Percentiles rank a stretch among this genome's conserved stretches.
Evolutionary conservation across 495 filamentous ascomycete genomes (phyloP).

Genomic region (Penicillium subrubescens): DNA sequence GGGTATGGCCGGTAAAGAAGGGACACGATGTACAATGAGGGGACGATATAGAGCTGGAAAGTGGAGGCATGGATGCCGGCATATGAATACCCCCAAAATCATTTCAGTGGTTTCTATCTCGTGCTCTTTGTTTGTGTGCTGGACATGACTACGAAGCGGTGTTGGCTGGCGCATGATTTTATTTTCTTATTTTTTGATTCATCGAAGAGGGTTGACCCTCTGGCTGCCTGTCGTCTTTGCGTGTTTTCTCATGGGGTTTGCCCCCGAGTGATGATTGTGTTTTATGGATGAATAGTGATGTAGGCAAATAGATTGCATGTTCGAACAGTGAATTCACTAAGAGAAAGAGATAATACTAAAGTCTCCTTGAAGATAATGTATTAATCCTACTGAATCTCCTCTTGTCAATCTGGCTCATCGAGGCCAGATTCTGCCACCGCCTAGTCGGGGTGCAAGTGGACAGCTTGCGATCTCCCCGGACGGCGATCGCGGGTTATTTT

Average conservation of each 20-base stretch:
- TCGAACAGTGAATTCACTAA: not conserved
- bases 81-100: constrained; percentile 30
- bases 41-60: not conserved
- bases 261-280: not conserved
- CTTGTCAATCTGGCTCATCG: too few species aligned
- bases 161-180: constrained; percentile 37
- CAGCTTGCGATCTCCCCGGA: constrained; percentile 28
- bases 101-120: constrained; percentile 10
- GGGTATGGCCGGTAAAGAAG: constrained; percentile 31
- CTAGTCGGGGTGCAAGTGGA: constrained; percentile 22
- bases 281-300: not conserved
- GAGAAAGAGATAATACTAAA: too few species aligned
- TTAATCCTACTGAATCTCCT: too few species aligned
- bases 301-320: constrained; percentile 1
- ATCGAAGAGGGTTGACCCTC: constrained; percentile 11
- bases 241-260: constrained; percentile 3
- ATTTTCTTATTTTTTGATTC: constrained; percentile 23
- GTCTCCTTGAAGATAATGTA: too few species aligned
- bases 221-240: constrained; percentile 9
- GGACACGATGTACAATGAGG: not conserved
- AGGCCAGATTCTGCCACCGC: constrained; percentile 30
- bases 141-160: constrained; percentile 42
- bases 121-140: constrained; percentile 26
- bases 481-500: constrained; percentile 2
- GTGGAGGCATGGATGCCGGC: constrained; percentile 15